Conservation (phyloP, 257 asterid genomes). For the Scutellaria barbata region DNA sequence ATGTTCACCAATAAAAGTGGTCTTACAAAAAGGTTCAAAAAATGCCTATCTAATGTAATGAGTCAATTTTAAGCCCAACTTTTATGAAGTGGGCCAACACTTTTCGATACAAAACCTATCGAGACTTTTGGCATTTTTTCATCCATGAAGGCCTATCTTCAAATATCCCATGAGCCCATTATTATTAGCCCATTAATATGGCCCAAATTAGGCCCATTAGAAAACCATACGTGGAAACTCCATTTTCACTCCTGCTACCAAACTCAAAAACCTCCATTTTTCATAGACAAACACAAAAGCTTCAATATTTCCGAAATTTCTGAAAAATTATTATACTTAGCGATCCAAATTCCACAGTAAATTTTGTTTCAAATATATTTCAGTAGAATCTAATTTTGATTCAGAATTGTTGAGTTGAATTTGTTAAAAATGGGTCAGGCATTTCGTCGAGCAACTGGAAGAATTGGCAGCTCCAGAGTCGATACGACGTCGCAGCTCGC, state of each 20-base stretch:
- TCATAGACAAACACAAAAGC: not conserved
- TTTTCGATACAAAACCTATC: too few species aligned
- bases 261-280: conserved; percentile 22
- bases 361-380: conserved; percentile 22
- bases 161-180: not conserved
- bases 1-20: too few species aligned
- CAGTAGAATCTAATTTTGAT: conserved; percentile 19
- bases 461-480: conserved; percentile 59
- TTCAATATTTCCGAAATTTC: conserved; percentile 13
- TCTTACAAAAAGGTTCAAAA: too few species aligned
- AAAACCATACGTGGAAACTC: conserved; percentile 45
- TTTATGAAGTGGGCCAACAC: too few species aligned
- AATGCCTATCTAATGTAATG: too few species aligned
- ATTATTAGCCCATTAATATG: not conserved
- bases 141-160: too few species aligned
- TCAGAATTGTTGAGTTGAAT: not conserved
- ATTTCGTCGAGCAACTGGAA: conserved; percentile 95
- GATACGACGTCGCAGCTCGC: conserved; percentile 59
- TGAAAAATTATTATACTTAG: not conserved
- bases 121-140: too few species aligned
- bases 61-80: too few species aligned
- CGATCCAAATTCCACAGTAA: not conserved
- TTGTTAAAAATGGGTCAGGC: conserved; percentile 82
- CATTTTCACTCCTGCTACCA: conserved; percentile 39
- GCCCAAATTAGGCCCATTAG: conserved; percentile 40